Base-by-base conservation (phyloP, 139 green algal genomes). In the Choricystis sp. region DNA sequence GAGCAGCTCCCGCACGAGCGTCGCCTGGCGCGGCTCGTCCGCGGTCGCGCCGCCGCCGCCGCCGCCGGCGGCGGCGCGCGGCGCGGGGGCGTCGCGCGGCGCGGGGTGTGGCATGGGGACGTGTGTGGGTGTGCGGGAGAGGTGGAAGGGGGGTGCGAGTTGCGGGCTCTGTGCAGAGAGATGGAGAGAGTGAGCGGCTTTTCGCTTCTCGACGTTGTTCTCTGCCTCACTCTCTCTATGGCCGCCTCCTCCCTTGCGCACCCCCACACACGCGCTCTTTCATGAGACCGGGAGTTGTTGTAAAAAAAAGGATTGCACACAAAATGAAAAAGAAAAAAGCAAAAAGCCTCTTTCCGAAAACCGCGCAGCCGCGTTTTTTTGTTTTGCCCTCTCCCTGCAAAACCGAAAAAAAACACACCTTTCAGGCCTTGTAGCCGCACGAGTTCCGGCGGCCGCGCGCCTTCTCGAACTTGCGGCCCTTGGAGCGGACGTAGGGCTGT, bases 401-500 rank as follows among this genome's bases (percentile, higher is more conserved):
- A 58, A n/a, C 52, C 23, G 52, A 58, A n/a, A 58, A 58, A 58
- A 23, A 19, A 19, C 19, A 19, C 19, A 19, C 4, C 4, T 4
- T 26, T 69, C 59, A 82, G 29, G 72, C 84, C 92, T 98, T 99
- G 91, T 91, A 99, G 49, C 94, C 94, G 63, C 89, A 74, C 63
- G 72, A 86, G 62, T 86, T 89, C 57, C 93, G 79, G 75, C 92
- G 83, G 70, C 94, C 93, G 76, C 94, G 85, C 26, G 93, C 94
- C 77, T 91, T 92, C 85, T 99, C 94, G 75, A 98, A 98, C 86
- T 98, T 99, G 78, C 93, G 85, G 58, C 94, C 94, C 86, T 96
- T 95, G 69, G 69, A 61, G 59, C 90, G 85, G 57, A 98, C 89
- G 71, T 95, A 99, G 22, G 94, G 94, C 89, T 94, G 94, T 75